Evolutionary conservation across 352 stramenopile genomes (phyloP).

Genomic region (Elongisporangium undulatum): DNA sequence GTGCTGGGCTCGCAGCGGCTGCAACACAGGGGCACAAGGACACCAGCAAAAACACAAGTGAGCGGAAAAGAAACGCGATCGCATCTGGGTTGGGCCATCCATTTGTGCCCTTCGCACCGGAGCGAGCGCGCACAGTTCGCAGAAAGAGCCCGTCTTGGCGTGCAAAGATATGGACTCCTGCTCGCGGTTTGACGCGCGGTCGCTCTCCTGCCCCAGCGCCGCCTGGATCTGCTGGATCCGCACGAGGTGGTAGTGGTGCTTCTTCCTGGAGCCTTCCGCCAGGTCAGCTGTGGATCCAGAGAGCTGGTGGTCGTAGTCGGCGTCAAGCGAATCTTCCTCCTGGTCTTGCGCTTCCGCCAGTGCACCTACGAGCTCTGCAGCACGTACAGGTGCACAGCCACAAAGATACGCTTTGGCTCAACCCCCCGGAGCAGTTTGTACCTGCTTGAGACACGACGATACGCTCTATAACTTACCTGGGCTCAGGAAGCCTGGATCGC

Average conservation of each 20-base stretch:
- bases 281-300: neutral
- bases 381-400: neutral
- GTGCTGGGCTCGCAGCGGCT: slow-evolving; percentile 84
- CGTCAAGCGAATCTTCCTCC: neutral
- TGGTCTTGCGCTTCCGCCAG: neutral
- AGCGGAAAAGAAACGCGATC: slow-evolving; percentile 14
- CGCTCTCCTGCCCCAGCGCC: slow-evolving; percentile 8
- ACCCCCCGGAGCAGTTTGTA: neutral
- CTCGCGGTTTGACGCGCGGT: neutral
- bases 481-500: slow-evolving; percentile 34
- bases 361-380: neutral
- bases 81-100: slow-evolving; percentile 6
- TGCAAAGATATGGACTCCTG: neutral
- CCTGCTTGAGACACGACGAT: neutral
- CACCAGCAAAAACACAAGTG: neutral
- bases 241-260: slow-evolving; percentile 13
- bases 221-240: slow-evolving; percentile 25
- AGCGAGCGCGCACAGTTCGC: neutral
- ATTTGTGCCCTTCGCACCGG: neutral
- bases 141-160: neutral
- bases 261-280: slow-evolving; percentile 2
- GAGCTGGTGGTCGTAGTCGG: neutral
- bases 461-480: slow-evolving; percentile 16
- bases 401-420: neutral
- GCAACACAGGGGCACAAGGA: neutral